These are phyloP conservation scores for Cryptococcus sp. DNA, from an alignment of 1,284 basidiomycete species.

Conservation along the genomic window DNA sequence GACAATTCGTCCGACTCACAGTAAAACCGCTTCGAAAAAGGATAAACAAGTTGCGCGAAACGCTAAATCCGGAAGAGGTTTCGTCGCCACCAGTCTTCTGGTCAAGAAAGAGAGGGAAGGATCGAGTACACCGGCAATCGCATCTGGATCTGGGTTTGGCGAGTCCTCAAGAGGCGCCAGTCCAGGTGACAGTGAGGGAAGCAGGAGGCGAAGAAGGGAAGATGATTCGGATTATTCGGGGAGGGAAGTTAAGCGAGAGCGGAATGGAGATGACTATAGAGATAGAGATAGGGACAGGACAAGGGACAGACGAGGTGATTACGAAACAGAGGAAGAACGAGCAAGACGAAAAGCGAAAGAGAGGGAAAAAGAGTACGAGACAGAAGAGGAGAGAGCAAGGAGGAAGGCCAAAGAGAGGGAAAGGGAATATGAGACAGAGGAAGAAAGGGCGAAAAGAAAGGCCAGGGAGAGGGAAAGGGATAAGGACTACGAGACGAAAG, in stretches of 20 bases:
- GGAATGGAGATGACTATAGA: conserved; percentile 5
- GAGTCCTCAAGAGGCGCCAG: conserved; percentile 10
- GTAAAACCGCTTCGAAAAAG: conserved; percentile 24
- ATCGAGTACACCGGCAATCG: conserved; percentile 6
- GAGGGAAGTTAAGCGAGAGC: conserved; percentile 5
- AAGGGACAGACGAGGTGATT: neutral
- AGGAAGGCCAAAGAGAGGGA: conserved; percentile 5
- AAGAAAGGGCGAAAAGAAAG: conserved; percentile 12
- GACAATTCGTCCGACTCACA: conserved; percentile 24
- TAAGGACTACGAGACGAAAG: conserved; percentile 9
- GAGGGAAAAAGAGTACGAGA: conserved; percentile 4
- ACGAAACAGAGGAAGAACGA: conserved; percentile 12
- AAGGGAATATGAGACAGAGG: conserved; percentile 7
- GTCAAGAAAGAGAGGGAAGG: conserved; percentile 21
- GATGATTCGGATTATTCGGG: conserved; percentile 14
- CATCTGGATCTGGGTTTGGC: conserved; percentile 4
- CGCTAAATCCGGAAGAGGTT: conserved; percentile 34
- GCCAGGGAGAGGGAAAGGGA: conserved; percentile 10
- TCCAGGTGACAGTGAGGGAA: conserved; percentile 9
- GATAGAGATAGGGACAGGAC: conserved; percentile 15
- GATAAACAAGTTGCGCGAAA: conserved; percentile 17
- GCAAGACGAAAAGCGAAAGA: conserved; percentile 10
- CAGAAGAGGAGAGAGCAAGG: conserved; percentile 2
- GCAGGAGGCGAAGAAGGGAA: conserved; percentile 14
- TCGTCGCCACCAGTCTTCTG: conserved; percentile 33